Percentiles rank a stretch among this genome's conserved stretches.
Conservation (phyloP, 805 yeast genomes). For the Saccharomycopsis vini region DNA sequence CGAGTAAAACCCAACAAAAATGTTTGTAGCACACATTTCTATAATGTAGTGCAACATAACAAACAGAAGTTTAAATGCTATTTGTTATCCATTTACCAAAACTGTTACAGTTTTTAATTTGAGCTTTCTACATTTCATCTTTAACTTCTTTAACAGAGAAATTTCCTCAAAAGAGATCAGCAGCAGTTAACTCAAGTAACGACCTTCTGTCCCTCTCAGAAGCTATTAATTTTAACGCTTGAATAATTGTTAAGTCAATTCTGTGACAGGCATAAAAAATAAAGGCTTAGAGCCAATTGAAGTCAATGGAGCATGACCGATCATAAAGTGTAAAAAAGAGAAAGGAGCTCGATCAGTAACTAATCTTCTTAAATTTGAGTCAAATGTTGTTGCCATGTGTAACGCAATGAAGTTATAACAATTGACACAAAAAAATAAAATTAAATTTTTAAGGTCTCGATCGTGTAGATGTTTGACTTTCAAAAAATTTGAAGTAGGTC, state of each 20-base stretch:
- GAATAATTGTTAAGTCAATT: conserved; percentile 88
- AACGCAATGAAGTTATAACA: conserved; percentile 86
- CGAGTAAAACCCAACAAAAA: too few relatives aligned
- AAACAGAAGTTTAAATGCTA: conserved; percentile 88
- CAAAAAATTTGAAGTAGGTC: conserved; percentile 79
- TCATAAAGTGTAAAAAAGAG: conserved; percentile 93
- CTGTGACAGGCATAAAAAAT: conserved; percentile 80
- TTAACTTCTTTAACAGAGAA: conserved; percentile 90
- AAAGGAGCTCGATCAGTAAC: conserved; percentile 93
- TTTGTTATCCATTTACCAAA: conserved; percentile 96
- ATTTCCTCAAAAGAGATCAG: conserved; percentile 90
- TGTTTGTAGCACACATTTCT: conserved; percentile 87
- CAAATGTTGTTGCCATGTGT: conserved; percentile 93
- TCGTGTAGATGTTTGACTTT: conserved; percentile 74
- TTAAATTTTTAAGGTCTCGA: conserved; percentile 70
- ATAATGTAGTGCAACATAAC: conserved; percentile 82
- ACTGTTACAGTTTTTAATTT: conserved; percentile 69
- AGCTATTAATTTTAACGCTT: conserved; percentile 92
- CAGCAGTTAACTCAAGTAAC: conserved; percentile 88
- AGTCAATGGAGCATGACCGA: conserved; percentile 88
- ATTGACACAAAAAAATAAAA: conserved; percentile 92
- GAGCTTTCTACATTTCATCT: conserved; percentile 82
- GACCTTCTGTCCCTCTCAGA: conserved; percentile 86
- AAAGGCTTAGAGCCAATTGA: conserved; percentile 73
- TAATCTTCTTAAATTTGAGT: conserved; percentile 83